A percentile compares a stretch with the other conserved stretches of the same genome.
Evolutionary conservation across 2,329 filamentous ascomycete genomes (phyloP).

Genomic region (Lanzia echinophila): DNA sequence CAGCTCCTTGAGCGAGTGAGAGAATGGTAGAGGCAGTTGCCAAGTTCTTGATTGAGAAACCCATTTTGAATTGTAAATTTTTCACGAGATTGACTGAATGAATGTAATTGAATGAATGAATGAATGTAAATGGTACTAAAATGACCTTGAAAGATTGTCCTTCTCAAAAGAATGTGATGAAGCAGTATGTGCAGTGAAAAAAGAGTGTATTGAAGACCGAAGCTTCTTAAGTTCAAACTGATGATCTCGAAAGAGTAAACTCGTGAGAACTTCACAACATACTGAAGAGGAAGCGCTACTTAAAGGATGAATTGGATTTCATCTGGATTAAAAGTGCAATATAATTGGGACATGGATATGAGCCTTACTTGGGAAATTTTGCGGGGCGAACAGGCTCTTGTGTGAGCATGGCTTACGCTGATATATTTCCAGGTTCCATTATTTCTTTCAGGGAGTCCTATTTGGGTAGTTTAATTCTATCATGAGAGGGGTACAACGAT

Average conservation of each 20-base stretch:
- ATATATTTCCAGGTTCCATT: background rate
- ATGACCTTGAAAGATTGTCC: background rate
- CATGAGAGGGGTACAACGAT: background rate
- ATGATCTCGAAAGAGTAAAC: background rate
- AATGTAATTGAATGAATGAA: background rate
- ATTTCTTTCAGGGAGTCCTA: background rate
- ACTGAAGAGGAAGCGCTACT: background rate
- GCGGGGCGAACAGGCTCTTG: background rate
- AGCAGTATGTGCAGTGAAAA: background rate
- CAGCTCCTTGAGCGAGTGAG: slow-evolving; percentile 25
- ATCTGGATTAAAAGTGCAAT: background rate
- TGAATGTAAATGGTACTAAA: background rate
- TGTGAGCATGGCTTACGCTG: background rate
- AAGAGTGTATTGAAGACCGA: slow-evolving; percentile 1
- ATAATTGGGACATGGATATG: background rate
- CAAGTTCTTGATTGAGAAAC: slow-evolving; percentile 20
- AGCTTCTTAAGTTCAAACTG: background rate
- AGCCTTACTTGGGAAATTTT: no score
- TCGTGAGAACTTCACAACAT: background rate
- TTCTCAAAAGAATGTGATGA: background rate
- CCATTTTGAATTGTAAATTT: slow-evolving; percentile 19
- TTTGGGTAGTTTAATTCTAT: background rate
- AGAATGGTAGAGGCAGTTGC: slow-evolving; percentile 14
- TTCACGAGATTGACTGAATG: background rate
- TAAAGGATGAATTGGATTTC: background rate